These are phyloP conservation scores for Vitellaria paradoxa DNA, from an alignment of 179 eudicot species.

Conservation along the genomic window DNA sequence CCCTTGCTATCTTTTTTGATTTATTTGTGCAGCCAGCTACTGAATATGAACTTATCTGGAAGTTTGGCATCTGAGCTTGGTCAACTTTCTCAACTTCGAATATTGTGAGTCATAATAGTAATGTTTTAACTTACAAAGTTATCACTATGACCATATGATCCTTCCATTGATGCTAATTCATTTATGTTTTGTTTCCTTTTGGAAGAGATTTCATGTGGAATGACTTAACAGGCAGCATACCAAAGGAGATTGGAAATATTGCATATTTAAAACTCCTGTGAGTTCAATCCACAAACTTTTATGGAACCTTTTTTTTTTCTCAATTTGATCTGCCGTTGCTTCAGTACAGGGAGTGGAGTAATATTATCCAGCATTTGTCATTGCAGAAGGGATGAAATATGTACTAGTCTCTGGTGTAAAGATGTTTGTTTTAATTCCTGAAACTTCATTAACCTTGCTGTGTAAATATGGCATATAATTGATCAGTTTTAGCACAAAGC, in stretches of 20 bases:
- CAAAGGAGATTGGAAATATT: slow-evolving; percentile 82
- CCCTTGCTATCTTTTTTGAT: not conserved
- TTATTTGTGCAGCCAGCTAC: slow-evolving; percentile 45
- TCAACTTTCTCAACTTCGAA: slow-evolving; percentile 49
- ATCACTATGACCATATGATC: not conserved
- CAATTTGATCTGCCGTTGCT: not conserved
- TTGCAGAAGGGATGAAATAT: not conserved
- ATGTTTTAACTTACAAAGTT: not conserved
- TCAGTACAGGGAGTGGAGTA: not conserved
- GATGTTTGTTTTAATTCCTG: not conserved
- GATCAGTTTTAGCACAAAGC: not conserved
- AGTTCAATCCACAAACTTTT: slow-evolving; percentile 25
- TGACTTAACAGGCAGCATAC: slow-evolving; percentile 60
- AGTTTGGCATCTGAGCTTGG: slow-evolving; percentile 63
- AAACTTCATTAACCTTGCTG: not conserved
- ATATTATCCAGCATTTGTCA: not conserved
- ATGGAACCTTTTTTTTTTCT: not conserved
- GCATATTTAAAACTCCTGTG: slow-evolving; percentile 60
- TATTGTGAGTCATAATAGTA: slow-evolving; percentile 48
- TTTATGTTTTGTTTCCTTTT: slow-evolving; percentile 11
- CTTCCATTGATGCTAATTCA: slow-evolving; percentile 5
- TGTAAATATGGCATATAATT: not conserved
- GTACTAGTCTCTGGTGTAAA: not conserved
- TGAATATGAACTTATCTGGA: slow-evolving; percentile 67
- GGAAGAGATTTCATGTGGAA: slow-evolving; percentile 86